Conservation (phyloP, 2,329 filamentous ascomycete genomes). For the Graphiopsis chlorocephala region DNA sequence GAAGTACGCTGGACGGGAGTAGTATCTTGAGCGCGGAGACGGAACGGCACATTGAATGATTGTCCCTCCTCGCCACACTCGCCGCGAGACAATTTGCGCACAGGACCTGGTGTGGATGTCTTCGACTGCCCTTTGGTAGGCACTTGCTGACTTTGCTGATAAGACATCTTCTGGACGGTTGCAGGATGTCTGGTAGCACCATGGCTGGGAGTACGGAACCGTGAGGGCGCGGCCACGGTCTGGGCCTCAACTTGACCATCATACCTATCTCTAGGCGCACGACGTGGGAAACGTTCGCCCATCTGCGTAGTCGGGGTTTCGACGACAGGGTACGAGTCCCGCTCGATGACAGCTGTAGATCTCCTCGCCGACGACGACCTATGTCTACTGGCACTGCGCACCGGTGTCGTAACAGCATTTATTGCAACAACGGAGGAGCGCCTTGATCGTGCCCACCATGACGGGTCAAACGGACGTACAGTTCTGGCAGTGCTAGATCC, state of each 20-base stretch:
- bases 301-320: not conserved
- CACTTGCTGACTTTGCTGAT: not conserved
- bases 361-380: not conserved
- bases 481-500: slow-evolving; percentile 28
- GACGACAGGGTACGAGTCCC: not conserved
- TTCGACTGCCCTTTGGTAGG: not conserved
- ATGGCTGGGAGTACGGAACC: slow-evolving; percentile 18
- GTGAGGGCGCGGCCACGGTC: slow-evolving; percentile 16
- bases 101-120: not conserved
- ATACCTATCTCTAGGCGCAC: slow-evolving; percentile 17
- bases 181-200: not conserved
- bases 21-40: not conserved
- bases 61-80: not conserved
- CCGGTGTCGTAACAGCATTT: not conserved
- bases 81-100: not conserved
- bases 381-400: not conserved
- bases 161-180: not conserved
- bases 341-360: no score
- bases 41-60: not conserved
- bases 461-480: slow-evolving; percentile 22
- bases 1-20: not conserved
- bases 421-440: not conserved
- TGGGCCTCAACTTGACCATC: slow-evolving; percentile 10
- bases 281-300: slow-evolving; percentile 21
- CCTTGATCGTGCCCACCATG: slow-evolving; percentile 21